These are phyloP conservation scores for Suillus ampliporus DNA, from an alignment of 768 basidiomycete genomes.

Conservation along the genomic window DNA sequence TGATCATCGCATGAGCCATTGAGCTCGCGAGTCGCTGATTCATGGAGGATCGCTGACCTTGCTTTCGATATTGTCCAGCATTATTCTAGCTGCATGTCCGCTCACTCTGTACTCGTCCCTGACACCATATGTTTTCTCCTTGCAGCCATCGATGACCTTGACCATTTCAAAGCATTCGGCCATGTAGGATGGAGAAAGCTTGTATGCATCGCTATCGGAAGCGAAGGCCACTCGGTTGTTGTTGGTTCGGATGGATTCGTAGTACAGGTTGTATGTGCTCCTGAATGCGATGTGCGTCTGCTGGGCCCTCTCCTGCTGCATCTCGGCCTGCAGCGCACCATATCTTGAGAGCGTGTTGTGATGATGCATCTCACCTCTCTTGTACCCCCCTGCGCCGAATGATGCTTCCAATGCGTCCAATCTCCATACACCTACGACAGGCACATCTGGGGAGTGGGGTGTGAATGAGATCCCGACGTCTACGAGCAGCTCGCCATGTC, in stretches of 20 bases:
- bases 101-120: slow-evolving; percentile 16
- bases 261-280: slow-evolving; percentile 23
- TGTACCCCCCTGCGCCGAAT: slow-evolving; percentile 16
- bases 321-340: slow-evolving; percentile 23
- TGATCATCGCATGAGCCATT: not conserved
- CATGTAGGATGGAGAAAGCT: slow-evolving; percentile 10
- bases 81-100: slow-evolving; percentile 7
- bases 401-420: slow-evolving; percentile 14
- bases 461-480: slow-evolving; percentile 11
- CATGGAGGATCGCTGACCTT: slow-evolving; percentile 6
- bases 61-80: slow-evolving; percentile 3
- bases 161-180: slow-evolving; percentile 1
- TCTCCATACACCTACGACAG: slow-evolving; percentile 9
- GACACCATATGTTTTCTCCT: slow-evolving; percentile 16
- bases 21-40: not conserved
- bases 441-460: not conserved
- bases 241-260: slow-evolving; percentile 14
- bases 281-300: slow-evolving; percentile 20
- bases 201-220: slow-evolving; percentile 15
- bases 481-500: slow-evolving; percentile 11
- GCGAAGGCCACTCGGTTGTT: slow-evolving; percentile 7
- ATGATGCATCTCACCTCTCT: slow-evolving; percentile 13
- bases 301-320: slow-evolving; percentile 8
- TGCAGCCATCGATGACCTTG: slow-evolving; percentile 11
- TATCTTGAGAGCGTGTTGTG: slow-evolving; percentile 15